Conservation (phyloP, 2,329 filamentous ascomycete species). For the Septoria linicola region DNA sequence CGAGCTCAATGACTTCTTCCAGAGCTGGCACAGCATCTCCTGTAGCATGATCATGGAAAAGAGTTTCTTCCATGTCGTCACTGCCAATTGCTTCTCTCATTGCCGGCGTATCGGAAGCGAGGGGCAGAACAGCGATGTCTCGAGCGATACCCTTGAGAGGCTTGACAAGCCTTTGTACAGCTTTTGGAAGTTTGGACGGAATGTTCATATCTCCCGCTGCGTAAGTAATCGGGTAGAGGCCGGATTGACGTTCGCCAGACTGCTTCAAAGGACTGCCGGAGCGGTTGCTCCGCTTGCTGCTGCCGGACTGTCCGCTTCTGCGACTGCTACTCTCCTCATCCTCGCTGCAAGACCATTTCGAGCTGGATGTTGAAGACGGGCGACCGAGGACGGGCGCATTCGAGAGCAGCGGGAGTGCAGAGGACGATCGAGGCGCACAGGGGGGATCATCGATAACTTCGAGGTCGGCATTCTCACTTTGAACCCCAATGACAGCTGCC, state of each 20-base stretch:
- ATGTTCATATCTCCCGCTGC: slow-evolving; percentile 3
- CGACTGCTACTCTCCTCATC: neutral
- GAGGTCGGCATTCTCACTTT: neutral
- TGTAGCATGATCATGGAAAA: slow-evolving; percentile 3
- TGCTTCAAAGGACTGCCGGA: slow-evolving; percentile 1
- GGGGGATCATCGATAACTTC: neutral
- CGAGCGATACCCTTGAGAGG: slow-evolving; percentile 1
- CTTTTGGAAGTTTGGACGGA: slow-evolving; percentile 4
- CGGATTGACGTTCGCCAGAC: slow-evolving; percentile 1
- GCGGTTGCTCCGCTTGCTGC: slow-evolving; percentile 1
- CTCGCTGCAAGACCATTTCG: neutral
- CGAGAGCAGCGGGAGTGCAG: neutral
- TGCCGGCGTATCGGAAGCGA: neutral
- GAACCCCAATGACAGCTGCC: neutral
- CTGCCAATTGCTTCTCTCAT: slow-evolving; percentile 3
- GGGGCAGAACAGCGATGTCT: slow-evolving; percentile 1
- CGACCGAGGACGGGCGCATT: neutral
- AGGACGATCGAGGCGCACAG: neutral
- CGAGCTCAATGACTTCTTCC: neutral
- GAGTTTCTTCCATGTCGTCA: slow-evolving; percentile 1
- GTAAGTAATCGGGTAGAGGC: slow-evolving; percentile 2
- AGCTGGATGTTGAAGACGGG: neutral
- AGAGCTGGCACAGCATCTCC: slow-evolving; percentile 1
- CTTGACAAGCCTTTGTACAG: slow-evolving; percentile 4
- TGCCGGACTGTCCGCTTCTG: neutral